phyloP scores from a whole-genome alignment of 306 rosid species.

The Acacia confusa region DNA sequence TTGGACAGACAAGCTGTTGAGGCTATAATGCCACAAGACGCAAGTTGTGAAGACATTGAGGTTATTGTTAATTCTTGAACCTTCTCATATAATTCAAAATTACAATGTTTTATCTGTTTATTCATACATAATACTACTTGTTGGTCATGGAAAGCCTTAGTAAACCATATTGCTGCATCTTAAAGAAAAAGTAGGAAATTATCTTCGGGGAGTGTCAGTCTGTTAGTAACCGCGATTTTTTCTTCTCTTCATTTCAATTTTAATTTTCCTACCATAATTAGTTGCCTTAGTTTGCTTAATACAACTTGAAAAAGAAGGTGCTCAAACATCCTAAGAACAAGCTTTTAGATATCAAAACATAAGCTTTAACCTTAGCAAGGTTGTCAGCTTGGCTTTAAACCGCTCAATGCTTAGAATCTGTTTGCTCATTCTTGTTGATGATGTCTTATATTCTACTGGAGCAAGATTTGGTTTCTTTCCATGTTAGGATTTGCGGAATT shows the following conservation, averaged over 20 bases:
- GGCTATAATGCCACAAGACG: constrained; percentile 65
- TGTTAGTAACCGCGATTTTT: background rate
- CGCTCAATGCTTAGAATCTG: background rate
- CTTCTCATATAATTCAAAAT: constrained; percentile 6
- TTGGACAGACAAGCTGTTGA: constrained; percentile 60
- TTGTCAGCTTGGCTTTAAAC: background rate
- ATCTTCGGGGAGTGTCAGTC: background rate
- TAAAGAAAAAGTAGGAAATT: background rate
- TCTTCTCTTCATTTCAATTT: background rate
- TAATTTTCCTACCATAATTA: background rate
- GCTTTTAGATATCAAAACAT: background rate
- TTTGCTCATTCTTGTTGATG: background rate
- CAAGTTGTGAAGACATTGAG: constrained; percentile 88
- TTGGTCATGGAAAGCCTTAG: background rate
- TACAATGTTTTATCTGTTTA: background rate
- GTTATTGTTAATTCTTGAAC: constrained; percentile 37
- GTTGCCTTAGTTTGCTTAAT: background rate
- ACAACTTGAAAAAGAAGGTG: background rate
- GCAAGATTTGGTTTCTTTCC: background rate
- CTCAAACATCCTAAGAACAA: background rate
- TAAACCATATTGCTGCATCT: constrained; percentile 13
- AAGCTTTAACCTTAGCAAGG: background rate
- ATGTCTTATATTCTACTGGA: background rate
- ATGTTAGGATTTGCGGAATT: too few species aligned
- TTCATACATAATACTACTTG: background rate